Conservation (phyloP, 2,329 filamentous ascomycete species). For the Chaetomium olivaceum region DNA sequence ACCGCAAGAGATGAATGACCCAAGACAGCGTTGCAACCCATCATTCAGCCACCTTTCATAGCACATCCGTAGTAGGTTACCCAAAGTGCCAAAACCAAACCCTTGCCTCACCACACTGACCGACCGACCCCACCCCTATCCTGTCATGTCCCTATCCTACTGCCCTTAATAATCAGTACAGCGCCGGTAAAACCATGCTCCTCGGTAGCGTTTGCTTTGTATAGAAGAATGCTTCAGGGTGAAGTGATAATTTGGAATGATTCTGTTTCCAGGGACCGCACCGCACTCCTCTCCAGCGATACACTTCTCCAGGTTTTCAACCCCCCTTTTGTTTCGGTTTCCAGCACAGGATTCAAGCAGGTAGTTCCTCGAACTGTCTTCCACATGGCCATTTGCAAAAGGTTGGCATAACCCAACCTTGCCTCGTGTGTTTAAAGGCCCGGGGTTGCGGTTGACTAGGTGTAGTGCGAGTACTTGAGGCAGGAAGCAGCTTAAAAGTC, state of each 20-base stretch:
- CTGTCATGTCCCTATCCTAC: background rate
- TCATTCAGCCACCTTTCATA: background rate
- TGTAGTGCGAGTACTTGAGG: background rate
- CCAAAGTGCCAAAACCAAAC: background rate
- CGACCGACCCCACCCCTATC: background rate
- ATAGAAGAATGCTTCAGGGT: background rate
- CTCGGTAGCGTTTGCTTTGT: background rate
- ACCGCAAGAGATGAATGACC: background rate
- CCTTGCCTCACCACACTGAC: background rate
- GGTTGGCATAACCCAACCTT: too few relatives aligned
- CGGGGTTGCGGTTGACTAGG: too few relatives aligned
- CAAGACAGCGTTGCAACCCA: background rate
- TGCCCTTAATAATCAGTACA: background rate
- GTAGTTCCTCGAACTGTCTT: background rate
- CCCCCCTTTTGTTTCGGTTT: background rate
- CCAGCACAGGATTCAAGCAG: background rate
- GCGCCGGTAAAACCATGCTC: background rate
- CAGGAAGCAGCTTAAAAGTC: slow-evolving; percentile 46
- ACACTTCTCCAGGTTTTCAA: background rate
- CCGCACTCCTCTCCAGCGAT: background rate
- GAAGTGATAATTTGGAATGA: background rate
- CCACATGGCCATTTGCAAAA: background rate
- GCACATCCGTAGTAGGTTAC: background rate
- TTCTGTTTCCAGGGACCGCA: background rate
- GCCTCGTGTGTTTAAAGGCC: background rate